Evolutionary conservation across 2,329 filamentous ascomycete species (phyloP), one percentile per base, ranked within the genome.

Genomic region (Botrytis deweyae): DNA sequence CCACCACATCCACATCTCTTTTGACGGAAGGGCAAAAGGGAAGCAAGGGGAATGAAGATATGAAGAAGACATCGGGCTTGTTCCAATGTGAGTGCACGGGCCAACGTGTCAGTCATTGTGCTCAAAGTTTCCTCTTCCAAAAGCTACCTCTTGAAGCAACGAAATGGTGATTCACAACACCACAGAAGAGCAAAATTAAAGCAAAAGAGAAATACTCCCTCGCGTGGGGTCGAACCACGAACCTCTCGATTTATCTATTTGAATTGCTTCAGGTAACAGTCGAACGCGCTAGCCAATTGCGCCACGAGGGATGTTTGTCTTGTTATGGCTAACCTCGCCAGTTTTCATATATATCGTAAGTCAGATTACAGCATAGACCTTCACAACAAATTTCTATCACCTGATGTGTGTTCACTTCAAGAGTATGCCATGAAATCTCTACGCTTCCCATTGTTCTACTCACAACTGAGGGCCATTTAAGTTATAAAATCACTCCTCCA

Each of bases 211-310:
- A 0, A 18, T 18, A 1, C 42, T 44, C 42, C 42, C 62, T 72
- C 70, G 70, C 4, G 46, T 66, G 46, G 62, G 70, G 2, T 72
- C 14, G 70, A 72, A 72, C 70, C 46, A 66, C 46, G 4, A 72
- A 67, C 70, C 70, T 72, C 70, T 72, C 70, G 70, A 72, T 72
- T 2, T 22, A 18, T n/a, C 0, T 36, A 20, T 16, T 14, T 25
- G 25, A 49, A 72, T n/a, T 33, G 3, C 33, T 52, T n/a, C 12
- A 29, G 25, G 16, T 58, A 72, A 72, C 70, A 72, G 70, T 72
- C 70, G 62, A 72, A 72, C 69, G 59, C 69, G 69, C 69, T 72
- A 72, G 69, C 69, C 69, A 72, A 72, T 72, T 72, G 69, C 69
- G 70, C 70, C 70, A 72, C 70, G 70, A 72, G 62, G 70, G 70